Evolutionary conservation across 192 early-diverging fungal species (phyloP).

Genomic region (Obelidium mucronatum): DNA sequence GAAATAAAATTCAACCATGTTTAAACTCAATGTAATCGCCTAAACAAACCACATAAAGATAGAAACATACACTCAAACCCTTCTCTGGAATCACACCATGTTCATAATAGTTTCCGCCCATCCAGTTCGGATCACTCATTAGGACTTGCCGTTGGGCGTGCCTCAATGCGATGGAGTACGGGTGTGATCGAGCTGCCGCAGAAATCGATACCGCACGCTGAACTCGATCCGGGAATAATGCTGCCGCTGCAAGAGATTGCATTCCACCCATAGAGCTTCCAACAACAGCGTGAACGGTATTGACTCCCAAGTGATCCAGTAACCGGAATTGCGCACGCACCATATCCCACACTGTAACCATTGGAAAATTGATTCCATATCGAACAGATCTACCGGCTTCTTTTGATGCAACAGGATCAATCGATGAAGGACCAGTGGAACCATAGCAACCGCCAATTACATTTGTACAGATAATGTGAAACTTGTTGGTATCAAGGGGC

Average conservation of each 20-base stretch:
- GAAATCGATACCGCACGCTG: conserved; percentile 84
- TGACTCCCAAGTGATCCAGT: conserved; percentile 80
- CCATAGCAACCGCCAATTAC: conserved; percentile 97
- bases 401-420: conserved; percentile 75
- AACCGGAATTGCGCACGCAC: conserved; percentile 92
- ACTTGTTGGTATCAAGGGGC: conserved; percentile 92
- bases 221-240: conserved; percentile 84
- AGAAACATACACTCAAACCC: conserved; percentile 80
- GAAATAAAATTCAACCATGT: neutral
- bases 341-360: conserved; percentile 88
- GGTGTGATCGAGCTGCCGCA: conserved; percentile 92
- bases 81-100: conserved; percentile 80
- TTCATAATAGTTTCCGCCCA: conserved; percentile 92
- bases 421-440: conserved; percentile 86
- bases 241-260: conserved; percentile 88
- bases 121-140: conserved; percentile 97
- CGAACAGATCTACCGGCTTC: conserved; percentile 37
- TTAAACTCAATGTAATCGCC: neutral
- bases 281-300: conserved; percentile 85
- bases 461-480: conserved; percentile 96
- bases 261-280: conserved; percentile 94
- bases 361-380: conserved; percentile 71
- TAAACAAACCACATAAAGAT: neutral
- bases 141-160: conserved; percentile 92
- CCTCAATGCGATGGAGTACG: conserved; percentile 93